Evolutionary conservation across 164 flowering plant genomes (phyloP), one percentile per base, ranked within the genome.

Genomic region (Annona squamosa): DNA sequence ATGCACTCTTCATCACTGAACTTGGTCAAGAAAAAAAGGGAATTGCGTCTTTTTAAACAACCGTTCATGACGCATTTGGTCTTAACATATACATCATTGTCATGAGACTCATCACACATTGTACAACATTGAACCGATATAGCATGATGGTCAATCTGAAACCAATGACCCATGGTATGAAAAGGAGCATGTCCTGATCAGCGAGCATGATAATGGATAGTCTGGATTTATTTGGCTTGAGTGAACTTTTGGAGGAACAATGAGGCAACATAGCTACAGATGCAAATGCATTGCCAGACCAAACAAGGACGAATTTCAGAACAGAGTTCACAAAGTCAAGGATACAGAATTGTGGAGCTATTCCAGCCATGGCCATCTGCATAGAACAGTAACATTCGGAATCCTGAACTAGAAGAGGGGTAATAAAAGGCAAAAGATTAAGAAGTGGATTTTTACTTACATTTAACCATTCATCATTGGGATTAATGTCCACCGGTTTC

Each of bases 361-460:
- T 72, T 77, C 98, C 98, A 71, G 88, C 89, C 97, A 93, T 96
- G 76, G 85, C 93, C 97, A 88, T 92, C 96, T 92, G 91, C 81
- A 84, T 46, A 37, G 77, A 67, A 74, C 76, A 65, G 5, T 26
- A 26, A 68, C n/a, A 64, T 19, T 41, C 42, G 13, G 45, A 48
- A 4, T 12, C 43, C n/a, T 48, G 66, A 52, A 13, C 3, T 13
- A 5, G 45, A 26, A 3, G 1, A 52, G 26, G 3, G 48, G 56
- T 73, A 74, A 26, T 70, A 66, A 1, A 63, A 73, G 41, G 42
- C 7, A 52, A 52, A 10, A 16, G 59, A 52, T 67, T 7, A 65
- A 7, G 4, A 4, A 46, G 73, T 70, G 48, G 48, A 46, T 47
- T 48, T 0, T 46, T 71, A 66, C 94, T 90, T 87, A 92, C 97